Conservation (phyloP, 176 grass and related monocot species). For the Aegilops sharonensis region DNA sequence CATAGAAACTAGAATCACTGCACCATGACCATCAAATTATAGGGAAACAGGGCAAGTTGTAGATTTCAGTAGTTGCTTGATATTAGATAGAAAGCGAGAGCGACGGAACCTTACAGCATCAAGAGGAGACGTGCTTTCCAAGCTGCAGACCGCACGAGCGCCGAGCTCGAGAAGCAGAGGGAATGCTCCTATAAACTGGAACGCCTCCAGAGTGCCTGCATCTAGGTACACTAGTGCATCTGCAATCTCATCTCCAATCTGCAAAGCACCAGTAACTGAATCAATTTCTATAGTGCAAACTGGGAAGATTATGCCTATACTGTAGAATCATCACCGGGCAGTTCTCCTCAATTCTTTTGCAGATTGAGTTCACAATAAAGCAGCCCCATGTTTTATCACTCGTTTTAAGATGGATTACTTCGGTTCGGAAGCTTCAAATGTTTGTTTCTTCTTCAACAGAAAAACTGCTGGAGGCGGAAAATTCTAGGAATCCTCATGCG, state of each 20-base stretch:
- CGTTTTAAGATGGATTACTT: not conserved
- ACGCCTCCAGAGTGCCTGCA: conserved; percentile 64
- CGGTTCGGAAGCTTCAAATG: not conserved
- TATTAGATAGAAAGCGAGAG: not conserved
- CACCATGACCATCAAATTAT: not conserved
- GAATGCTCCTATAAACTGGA: conserved; percentile 84
- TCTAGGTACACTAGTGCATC: conserved; percentile 70
- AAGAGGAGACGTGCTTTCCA: conserved; percentile 71
- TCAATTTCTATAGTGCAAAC: not conserved
- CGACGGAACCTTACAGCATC: conserved; percentile 59
- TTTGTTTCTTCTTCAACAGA: not conserved
- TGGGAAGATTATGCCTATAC: not conserved
- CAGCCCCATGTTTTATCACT: not conserved
- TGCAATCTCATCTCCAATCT: conserved; percentile 75
- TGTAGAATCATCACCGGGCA: not conserved
- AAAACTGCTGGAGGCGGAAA: not conserved
- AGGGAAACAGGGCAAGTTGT: not conserved
- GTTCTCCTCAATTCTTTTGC: not conserved
- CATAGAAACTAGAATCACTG: not conserved
- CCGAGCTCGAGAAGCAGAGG: conserved; percentile 74
- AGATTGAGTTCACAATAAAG: not conserved
- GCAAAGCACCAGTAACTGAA: conserved; percentile 19
- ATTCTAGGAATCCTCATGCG: not conserved
- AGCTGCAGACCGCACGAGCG: conserved; percentile 62
- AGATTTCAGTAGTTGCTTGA: not conserved